Conservation (phyloP, 805 yeast genomes). For the Sugiyamaella floridensis region DNA sequence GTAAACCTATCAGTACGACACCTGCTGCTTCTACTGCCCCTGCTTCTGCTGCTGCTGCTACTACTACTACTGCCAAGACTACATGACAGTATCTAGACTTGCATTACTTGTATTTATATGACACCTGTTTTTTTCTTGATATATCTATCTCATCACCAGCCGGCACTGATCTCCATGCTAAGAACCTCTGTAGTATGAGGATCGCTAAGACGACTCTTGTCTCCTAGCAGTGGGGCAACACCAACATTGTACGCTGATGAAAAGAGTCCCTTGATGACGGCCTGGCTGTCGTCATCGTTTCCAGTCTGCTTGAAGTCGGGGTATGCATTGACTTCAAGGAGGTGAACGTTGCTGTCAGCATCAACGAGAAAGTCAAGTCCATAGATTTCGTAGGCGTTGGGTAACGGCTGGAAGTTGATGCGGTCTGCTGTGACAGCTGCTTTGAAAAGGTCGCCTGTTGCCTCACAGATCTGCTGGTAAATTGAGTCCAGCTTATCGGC, state of each 20-base stretch:
- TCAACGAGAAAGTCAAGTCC: slow-evolving; percentile 82
- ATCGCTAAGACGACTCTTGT: neutral
- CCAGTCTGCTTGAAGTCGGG: slow-evolving; percentile 99
- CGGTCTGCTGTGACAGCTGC: slow-evolving; percentile 80
- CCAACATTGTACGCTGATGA: slow-evolving; percentile 44
- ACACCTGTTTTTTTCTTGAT: neutral
- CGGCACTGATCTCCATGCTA: neutral
- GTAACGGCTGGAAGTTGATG: slow-evolving; percentile 75
- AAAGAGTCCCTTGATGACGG: slow-evolving; percentile 68
- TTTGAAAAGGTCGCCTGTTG: slow-evolving; percentile 62
- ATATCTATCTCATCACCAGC: neutral
- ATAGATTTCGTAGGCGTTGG: slow-evolving; percentile 76
- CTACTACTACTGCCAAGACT: neutral
- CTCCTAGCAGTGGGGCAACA: slow-evolving; percentile 41
- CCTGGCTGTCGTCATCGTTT: slow-evolving; percentile 46
- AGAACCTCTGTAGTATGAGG: neutral
- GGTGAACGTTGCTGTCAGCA: slow-evolving; percentile 41
- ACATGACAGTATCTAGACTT: neutral
- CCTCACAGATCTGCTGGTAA: slow-evolving; percentile 48
- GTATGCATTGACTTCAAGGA: slow-evolving; percentile 84
- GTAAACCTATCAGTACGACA: neutral
- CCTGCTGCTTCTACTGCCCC: neutral
- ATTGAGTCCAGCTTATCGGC: slow-evolving; percentile 28
- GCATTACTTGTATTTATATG: neutral
- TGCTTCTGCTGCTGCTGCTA: neutral